Evolutionary conservation across 2,329 filamentous ascomycete genomes (phyloP), one percentile per base, ranked within the genome.

Genomic region (Xylaria sp.): DNA sequence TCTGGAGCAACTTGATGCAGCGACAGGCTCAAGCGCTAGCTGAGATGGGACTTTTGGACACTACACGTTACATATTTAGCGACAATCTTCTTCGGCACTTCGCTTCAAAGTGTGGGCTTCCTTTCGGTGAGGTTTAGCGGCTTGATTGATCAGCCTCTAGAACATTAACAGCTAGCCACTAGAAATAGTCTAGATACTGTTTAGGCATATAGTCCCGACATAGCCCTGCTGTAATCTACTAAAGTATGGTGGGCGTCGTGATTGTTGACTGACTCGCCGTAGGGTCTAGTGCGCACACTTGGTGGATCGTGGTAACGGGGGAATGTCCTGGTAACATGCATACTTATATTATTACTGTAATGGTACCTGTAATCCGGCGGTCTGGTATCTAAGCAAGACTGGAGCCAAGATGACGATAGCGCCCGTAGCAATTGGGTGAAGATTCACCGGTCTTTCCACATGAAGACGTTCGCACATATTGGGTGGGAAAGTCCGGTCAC

Each of bases 361-460:
- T 54, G 34, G 51, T 28, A 20, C 4, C 41, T 25, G 51, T 31
- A 58, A 46, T 57, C 44, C 59, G 54, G 60, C 54, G 55, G 66
- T 68, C 60, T 67, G 55, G 37, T 54, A n/a, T 54, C 20, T 25
- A 44, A 57, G 41, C 20, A 50, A 15, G 52, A 20, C 61, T 64
- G 54, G 13, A 20, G n/a, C 20, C 37, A 41, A 34, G 50, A 20
- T 54, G 54, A 60, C 28, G 50, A 68, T 57, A 59, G 55, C 25
- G 28, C 55, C 46, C 20, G 34, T 46, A 41, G 46, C 46, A 31
- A 58, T n/a, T 44, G 10, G 28, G 28, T 59, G 25, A 23, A 56
- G 39, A 28, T 55, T 63, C 58, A 46, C 46, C 48, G 54, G 54
- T 54, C 46, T 25, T 44, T 63, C 51, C 28, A 52, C 8, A 46